Evolutionary conservation across 1,284 basidiomycete species (phyloP).

Genomic region (Golubevia pallescens): DNA sequence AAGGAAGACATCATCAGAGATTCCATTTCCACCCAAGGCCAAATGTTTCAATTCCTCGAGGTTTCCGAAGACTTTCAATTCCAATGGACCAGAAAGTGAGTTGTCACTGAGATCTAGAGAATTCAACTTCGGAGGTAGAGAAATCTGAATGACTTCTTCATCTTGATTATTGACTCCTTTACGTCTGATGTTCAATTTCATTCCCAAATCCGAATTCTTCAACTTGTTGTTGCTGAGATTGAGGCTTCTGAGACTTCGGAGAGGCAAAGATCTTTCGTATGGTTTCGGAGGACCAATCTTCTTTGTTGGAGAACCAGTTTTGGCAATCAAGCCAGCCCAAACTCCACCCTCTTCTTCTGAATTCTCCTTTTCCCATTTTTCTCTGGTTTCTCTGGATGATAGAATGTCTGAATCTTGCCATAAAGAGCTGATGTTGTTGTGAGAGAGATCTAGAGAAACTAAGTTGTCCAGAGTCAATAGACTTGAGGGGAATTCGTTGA

Average conservation of each 20-base stretch:
- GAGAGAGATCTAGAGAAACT: constrained; percentile 43
- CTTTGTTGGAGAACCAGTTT: constrained; percentile 10
- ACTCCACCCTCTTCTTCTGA: constrained; percentile 30
- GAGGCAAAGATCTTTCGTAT: constrained; percentile 8
- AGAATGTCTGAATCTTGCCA: constrained; percentile 28
- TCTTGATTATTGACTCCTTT: constrained; percentile 17
- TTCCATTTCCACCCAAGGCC: constrained; percentile 38
- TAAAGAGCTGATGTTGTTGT: constrained; percentile 40
- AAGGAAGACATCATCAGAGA: constrained; percentile 40
- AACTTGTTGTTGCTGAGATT: constrained; percentile 45
- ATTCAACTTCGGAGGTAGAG: constrained; percentile 27
- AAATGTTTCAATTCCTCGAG: constrained; percentile 29
- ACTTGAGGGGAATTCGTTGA: constrained; percentile 29
- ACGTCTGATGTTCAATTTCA: no score
- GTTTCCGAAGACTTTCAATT: constrained; percentile 16
- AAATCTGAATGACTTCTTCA: constrained; percentile 3
- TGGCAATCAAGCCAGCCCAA: constrained; percentile 32
- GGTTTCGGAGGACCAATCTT: not conserved
- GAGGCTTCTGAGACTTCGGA: constrained; percentile 30
- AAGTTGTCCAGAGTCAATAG: constrained; percentile 41
- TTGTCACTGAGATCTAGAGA: constrained; percentile 42
- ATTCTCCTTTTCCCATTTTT: constrained; percentile 29
- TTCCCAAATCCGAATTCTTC: constrained; percentile 23
- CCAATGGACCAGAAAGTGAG: constrained; percentile 38
- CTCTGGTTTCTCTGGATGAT: constrained; percentile 18